Evolutionary conservation across 73 alveolate species (phyloP).

Genomic region (Tetrahymena malaccensis): DNA sequence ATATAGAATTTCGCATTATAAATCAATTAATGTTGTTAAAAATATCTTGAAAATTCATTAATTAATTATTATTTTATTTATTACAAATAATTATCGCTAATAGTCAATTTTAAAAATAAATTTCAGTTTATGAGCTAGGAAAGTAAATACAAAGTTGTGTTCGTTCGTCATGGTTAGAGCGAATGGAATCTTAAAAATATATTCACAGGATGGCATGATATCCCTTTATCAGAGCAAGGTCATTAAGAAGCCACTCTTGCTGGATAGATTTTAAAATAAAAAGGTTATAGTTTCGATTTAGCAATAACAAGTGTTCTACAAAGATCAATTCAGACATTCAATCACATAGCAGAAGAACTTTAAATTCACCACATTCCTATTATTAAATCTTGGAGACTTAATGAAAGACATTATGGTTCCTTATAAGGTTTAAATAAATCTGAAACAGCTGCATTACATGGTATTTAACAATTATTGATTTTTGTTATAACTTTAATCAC

Average conservation of each 20-base stretch:
- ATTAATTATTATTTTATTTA: no score
- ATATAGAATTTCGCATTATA: background rate
- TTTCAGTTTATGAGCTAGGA: background rate
- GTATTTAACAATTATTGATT: background rate
- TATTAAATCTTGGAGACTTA: constrained; percentile 85
- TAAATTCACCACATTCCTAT: constrained; percentile 86
- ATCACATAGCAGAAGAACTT: constrained; percentile 57
- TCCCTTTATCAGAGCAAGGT: constrained; percentile 87
- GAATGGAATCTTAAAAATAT: constrained; percentile 89
- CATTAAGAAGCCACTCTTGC: constrained; percentile 80
- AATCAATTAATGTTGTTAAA: no score
- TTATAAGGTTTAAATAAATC: constrained; percentile 92
- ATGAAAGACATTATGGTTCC: constrained; percentile 98
- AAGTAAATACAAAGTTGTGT: constrained; percentile 44
- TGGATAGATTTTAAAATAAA: constrained; percentile 54
- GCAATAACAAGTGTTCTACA: constrained; percentile 92
- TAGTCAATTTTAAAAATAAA: background rate
- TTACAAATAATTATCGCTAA: background rate
- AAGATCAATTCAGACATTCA: constrained; percentile 68
- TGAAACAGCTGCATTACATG: constrained; percentile 95
- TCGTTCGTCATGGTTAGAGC: constrained; percentile 97
- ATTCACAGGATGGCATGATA: constrained; percentile 99
- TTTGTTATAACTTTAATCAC: background rate
- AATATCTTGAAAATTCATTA: background rate
- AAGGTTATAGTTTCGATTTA: constrained; percentile 77